Evolutionary conservation across 495 filamentous ascomycete species (phyloP).

Genomic region (Tirmania nivea): DNA sequence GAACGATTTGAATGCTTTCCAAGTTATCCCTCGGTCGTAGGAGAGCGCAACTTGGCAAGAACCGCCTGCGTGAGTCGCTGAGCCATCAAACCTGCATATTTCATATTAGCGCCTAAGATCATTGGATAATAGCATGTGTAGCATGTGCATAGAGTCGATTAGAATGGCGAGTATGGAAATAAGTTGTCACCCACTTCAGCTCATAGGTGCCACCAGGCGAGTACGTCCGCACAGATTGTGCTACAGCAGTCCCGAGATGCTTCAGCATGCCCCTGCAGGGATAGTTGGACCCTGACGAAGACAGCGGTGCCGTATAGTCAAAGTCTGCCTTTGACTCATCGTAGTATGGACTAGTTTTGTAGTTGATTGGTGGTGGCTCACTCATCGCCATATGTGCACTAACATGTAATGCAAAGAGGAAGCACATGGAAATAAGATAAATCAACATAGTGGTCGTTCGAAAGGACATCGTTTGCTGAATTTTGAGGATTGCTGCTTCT

Average conservation of each 20-base stretch:
- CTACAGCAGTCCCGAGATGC: slow-evolving; percentile 22
- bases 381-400: slow-evolving; percentile 39
- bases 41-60: slow-evolving; percentile 43
- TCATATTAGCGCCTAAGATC: too few relatives aligned
- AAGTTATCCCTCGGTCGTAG: slow-evolving; percentile 33
- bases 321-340: slow-evolving; percentile 23
- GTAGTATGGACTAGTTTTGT: slow-evolving; percentile 14
- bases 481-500: background rate
- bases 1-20: slow-evolving; percentile 41
- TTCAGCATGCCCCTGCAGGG: slow-evolving; percentile 33
- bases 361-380: slow-evolving; percentile 19
- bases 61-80: slow-evolving; percentile 33
- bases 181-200: slow-evolving; percentile 17
- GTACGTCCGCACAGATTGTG: slow-evolving; percentile 26
- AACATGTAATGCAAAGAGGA: slow-evolving; percentile 22
- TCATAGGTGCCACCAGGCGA: slow-evolving; percentile 23
- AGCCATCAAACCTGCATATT: slow-evolving; percentile 23
- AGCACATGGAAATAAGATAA: slow-evolving; percentile 12
- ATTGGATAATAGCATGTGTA: too few relatives aligned
- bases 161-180: background rate
- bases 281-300: slow-evolving; percentile 27
- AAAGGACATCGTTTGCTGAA: background rate
- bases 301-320: slow-evolving; percentile 31
- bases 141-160: too few relatives aligned
- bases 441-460: background rate